phyloP scores from a whole-genome alignment of 257 asterid species.

The Solanum arcanum region DNA sequence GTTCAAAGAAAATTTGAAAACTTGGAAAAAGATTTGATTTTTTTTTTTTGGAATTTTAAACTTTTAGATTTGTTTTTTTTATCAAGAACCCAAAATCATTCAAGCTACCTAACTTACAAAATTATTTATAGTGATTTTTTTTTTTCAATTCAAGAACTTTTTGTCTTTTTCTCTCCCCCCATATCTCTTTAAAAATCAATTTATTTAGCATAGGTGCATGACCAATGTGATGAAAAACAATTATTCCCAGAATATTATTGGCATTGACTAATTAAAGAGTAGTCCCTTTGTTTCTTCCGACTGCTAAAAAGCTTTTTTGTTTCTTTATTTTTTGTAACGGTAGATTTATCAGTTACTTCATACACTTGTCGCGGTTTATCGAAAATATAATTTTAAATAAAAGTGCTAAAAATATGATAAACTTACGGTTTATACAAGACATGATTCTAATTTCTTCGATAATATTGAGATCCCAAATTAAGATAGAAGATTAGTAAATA shows the following conservation, averaged over 20 bases:
- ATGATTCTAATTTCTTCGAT: too few species aligned
- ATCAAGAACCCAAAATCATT: not conserved
- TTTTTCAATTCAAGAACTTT: not conserved
- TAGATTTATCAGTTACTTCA: not conserved
- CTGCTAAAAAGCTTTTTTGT: not conserved
- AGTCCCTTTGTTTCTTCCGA: not conserved
- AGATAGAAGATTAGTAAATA: not conserved
- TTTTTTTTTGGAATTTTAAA: not conserved
- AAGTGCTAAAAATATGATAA: too few species aligned
- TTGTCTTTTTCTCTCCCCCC: not conserved
- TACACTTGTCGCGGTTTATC: not conserved
- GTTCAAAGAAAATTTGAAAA: not conserved
- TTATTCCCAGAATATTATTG: not conserved
- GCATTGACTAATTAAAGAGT: not conserved
- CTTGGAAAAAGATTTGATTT: not conserved
- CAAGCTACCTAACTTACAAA: not conserved
- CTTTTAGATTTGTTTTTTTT: not conserved
- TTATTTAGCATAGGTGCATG: not conserved
- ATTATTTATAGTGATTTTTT: not conserved
- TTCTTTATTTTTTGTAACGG: not conserved
- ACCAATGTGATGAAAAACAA: not conserved
- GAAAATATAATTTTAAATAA: too few species aligned
- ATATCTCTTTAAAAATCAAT: not conserved
- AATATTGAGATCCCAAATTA: too few species aligned
- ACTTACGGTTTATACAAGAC: fast-evolving